Percentiles rank a stretch among this genome's conserved stretches.
Conservation (phyloP, 164 flowering plant genomes). For the Magnolia changhungtana region DNA sequence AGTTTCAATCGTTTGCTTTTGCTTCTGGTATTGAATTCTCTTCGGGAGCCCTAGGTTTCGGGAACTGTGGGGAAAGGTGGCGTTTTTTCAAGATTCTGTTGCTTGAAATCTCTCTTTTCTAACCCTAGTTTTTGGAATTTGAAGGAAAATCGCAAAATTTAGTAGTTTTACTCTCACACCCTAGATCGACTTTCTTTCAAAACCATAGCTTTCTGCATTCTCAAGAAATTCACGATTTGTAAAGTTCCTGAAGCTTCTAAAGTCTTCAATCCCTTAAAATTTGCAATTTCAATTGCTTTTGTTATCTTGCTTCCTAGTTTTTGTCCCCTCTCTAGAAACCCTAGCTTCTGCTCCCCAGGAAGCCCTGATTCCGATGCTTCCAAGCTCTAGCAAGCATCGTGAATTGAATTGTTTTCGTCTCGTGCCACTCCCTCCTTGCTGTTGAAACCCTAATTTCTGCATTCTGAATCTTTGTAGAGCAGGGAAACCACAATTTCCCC, state of each 20-base stretch:
- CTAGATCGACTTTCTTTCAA: background rate
- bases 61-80: background rate
- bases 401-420: background rate
- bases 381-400: background rate
- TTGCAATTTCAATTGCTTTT: background rate
- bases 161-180: background rate
- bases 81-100: background rate
- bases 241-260: background rate
- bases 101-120: background rate
- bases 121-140: background rate
- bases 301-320: background rate
- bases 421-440: background rate
- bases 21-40: background rate
- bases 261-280: background rate
- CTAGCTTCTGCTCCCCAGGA: background rate
- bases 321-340: background rate
- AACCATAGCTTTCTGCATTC: background rate
- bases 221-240: background rate
- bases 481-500: background rate
- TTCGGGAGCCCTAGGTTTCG: background rate
- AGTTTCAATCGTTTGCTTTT: background rate
- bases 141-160: background rate
- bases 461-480: background rate
- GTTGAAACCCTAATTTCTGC: background rate
- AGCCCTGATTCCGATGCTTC: background rate